A percentile compares a stretch with the other conserved stretches of the same genome.
Evolutionary conservation across 2,329 filamentous ascomycete genomes (phyloP).

Genomic region (Canariomyces notabilis): DNA sequence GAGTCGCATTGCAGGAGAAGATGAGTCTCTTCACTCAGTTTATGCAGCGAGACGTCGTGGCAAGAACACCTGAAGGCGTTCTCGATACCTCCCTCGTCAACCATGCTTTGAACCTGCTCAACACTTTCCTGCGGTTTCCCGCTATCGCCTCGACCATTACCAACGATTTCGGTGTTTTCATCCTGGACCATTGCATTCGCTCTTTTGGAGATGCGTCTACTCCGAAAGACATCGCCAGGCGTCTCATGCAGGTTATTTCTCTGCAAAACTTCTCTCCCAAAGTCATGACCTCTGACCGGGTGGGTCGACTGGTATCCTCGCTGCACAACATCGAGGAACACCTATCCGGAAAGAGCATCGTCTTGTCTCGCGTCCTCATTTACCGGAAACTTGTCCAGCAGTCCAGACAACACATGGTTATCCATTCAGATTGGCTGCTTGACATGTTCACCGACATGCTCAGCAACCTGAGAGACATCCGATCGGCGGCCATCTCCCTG

Average conservation of each 20-base stretch:
- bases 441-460: constrained; percentile 80
- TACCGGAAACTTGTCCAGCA: constrained; percentile 75
- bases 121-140: constrained; percentile 69
- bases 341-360: constrained; percentile 73
- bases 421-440: constrained; percentile 71
- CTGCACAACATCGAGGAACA: constrained; percentile 69
- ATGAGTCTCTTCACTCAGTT: constrained; percentile 74
- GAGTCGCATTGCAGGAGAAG: constrained; percentile 66
- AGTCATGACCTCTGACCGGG: constrained; percentile 67
- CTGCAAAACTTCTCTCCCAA: constrained; percentile 73
- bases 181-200: constrained; percentile 75
- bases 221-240: constrained; percentile 73
- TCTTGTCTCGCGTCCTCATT: constrained; percentile 70
- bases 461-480: constrained; percentile 71
- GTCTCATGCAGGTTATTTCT: constrained; percentile 74
- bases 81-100: constrained; percentile 67
- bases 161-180: constrained; percentile 71
- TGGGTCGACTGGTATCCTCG: constrained; percentile 63
- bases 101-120: constrained; percentile 72
- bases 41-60: constrained; percentile 73
- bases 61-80: constrained; percentile 50
- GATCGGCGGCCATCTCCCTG: constrained; percentile 66
- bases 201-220: constrained; percentile 62
- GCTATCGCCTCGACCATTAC: constrained; percentile 66
- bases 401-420: constrained; percentile 63